These are phyloP conservation scores for Eutrema salsugineum DNA, from an alignment of 441 rosid genomes.

Conservation along the genomic window DNA sequence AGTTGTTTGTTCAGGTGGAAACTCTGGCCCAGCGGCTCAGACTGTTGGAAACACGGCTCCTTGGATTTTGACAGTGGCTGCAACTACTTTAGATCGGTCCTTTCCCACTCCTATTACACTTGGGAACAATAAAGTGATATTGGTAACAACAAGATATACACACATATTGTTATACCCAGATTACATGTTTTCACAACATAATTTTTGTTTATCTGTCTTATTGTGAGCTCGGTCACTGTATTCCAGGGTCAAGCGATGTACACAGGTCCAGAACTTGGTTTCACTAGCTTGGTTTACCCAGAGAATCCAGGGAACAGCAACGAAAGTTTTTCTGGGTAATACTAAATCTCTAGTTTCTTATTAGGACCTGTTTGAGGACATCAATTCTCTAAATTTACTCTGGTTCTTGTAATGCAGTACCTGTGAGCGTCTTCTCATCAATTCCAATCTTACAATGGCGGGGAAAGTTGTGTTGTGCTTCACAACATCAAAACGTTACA, in stretches of 20 bases:
- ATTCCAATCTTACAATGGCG: conserved; percentile 19
- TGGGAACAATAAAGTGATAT: conserved; percentile 28
- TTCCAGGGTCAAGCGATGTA: conserved; percentile 43
- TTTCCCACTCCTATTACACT: conserved; percentile 32
- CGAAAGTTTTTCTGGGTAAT: conserved; percentile 26
- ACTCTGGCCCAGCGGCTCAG: conserved; percentile 32
- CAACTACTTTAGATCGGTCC: conserved; percentile 34
- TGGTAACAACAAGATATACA: conserved; percentile 6
- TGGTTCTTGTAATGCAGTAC: conserved; percentile 22
- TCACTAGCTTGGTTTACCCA: conserved; percentile 40
- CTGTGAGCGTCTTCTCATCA: conserved; percentile 31
- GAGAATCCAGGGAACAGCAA: conserved; percentile 25
- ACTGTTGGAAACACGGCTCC: conserved; percentile 32
- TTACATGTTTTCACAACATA: neutral
- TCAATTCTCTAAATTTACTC: neutral
- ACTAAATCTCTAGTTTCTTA: neutral
- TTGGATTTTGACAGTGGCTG: conserved; percentile 39
- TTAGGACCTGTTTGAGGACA: neutral
- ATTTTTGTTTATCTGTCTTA: neutral
- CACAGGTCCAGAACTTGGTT: conserved; percentile 35
- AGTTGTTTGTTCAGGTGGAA: conserved; percentile 17
- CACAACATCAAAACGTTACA: conserved; percentile 4
- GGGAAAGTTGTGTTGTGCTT: conserved; percentile 47
- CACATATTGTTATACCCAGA: neutral
- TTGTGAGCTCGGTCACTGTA: neutral